A percentile compares a stretch with the other conserved stretches of the same genome.
These are phyloP conservation scores for Aspergillus sp. DNA, from an alignment of 2,329 filamentous ascomycete genomes.

Conservation along the genomic window DNA sequence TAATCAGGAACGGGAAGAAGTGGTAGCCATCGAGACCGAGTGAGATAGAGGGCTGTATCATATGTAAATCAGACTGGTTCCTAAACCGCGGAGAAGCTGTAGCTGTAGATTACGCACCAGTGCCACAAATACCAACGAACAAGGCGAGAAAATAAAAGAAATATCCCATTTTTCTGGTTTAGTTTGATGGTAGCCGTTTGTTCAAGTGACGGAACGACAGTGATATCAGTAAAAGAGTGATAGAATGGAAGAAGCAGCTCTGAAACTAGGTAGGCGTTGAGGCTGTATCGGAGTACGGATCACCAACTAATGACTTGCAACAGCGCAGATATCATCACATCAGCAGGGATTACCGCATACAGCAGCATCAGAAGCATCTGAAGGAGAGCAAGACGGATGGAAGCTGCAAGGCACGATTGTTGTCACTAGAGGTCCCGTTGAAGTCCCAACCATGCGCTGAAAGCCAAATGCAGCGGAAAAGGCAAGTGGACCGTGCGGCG, in stretches of 20 bases:
- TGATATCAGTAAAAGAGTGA: not conserved
- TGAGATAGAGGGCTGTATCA: conserved; percentile 69
- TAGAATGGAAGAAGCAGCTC: not conserved
- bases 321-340: not conserved
- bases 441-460: too few species aligned
- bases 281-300: not conserved
- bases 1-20: conserved; percentile 65
- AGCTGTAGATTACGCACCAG: conserved; percentile 51
- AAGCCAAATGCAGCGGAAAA: conserved; percentile 12
- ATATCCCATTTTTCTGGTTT: conserved; percentile 62
- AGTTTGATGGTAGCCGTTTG: not conserved
- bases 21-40: conserved; percentile 73
- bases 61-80: conserved; percentile 6
- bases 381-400: not conserved
- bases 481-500: conserved; percentile 8
- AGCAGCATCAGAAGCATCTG: conserved; percentile 10
- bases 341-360: conserved; percentile 14
- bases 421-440: not conserved
- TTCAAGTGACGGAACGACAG: not conserved
- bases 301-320: not conserved
- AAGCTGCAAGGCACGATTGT: not conserved
- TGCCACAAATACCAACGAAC: conserved; percentile 68
- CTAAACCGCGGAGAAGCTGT: not conserved
- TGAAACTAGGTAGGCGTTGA: not conserved
- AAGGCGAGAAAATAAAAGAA: conserved; percentile 76